Base-by-base conservation (phyloP, 202 grass and related monocot species). In the Eragrostis tef region DNA sequence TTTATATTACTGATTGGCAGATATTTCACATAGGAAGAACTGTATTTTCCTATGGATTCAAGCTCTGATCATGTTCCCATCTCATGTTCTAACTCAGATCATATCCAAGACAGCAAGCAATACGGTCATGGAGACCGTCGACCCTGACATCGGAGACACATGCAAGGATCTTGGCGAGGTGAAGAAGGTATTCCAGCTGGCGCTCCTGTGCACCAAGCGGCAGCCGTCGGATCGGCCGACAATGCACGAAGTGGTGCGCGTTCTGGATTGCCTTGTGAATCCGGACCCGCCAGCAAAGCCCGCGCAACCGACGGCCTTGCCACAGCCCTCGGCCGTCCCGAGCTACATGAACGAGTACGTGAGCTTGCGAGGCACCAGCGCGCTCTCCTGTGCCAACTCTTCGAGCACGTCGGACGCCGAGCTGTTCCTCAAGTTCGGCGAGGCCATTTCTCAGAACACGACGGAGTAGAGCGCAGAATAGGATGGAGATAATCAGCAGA, bases 371-470 rank as follows among this genome's bases (percentile, higher is more conserved):
- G 92, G 87, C 49, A 73, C 86, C 2, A 57, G 50, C 14, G 71
- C 39, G 7, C 91, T 99, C 42, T 88, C 85, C 7, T 87, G 91
- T 48, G 71, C 87, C 26, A 82, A 73, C 9, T 92, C 89, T 1
- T 66, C 87, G 4, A 96, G 97, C 75, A 88, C 93, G 0, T 99
- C 96, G 0, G 96, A 99, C 34, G 92, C 90, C 0, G 90, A 99
- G 50, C 88, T 99, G 62, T 99, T 99, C 79, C 93, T 96, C 15
- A 99, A 99, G 71, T 99, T 99, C 27, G 93, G 93, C 0, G 89
- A 92, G 93, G 97, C 70, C 13, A 96, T 98, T 79, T 98, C 90
- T 1, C 97, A 96, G 34, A 96, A 93, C 79, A 88, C 87, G 0
- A 87, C 90, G 63, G 95, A 84, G 88, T 67, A 83, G 20, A 3